Evolutionary conservation across 176 grass and related monocot species (phyloP).

Genomic region (Phoenix dactylifera): DNA sequence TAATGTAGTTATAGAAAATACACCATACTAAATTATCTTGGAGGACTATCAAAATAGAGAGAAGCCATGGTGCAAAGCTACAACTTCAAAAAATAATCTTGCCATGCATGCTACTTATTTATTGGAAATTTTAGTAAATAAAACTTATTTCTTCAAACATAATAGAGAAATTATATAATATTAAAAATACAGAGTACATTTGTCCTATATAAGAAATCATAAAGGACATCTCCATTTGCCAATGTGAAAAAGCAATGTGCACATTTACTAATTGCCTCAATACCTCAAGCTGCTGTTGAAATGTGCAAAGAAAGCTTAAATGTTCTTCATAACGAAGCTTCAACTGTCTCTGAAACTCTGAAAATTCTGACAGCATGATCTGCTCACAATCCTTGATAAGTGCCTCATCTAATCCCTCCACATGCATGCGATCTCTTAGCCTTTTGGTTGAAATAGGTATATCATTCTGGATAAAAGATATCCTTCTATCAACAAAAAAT

Average conservation of each 20-base stretch:
- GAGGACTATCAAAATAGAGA: no score
- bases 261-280: slow-evolving; percentile 1
- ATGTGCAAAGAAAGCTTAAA: slow-evolving; percentile 54
- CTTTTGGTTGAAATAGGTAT: slow-evolving; percentile 56
- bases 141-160: no score
- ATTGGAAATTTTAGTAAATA: no score
- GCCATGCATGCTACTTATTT: no score
- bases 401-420: slow-evolving; percentile 54
- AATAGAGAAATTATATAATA: no score
- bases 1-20: no score
- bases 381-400: slow-evolving; percentile 80
- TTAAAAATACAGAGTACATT: no score
- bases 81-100: no score
- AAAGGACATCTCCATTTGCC: no score
- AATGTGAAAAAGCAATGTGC: not conserved
- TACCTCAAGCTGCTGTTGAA: slow-evolving; percentile 72
- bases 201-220: no score
- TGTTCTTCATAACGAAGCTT: slow-evolving; percentile 65
- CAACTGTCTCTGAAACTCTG: slow-evolving; percentile 53
- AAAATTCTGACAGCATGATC: slow-evolving; percentile 81
- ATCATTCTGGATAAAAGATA: slow-evolving; percentile 32
- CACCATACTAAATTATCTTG: no score
- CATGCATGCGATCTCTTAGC: slow-evolving; percentile 63
- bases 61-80: no score
- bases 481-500: slow-evolving; percentile 31